Conservation (phyloP, 2,329 filamentous ascomycete species). For the Penicillium sp. region DNA sequence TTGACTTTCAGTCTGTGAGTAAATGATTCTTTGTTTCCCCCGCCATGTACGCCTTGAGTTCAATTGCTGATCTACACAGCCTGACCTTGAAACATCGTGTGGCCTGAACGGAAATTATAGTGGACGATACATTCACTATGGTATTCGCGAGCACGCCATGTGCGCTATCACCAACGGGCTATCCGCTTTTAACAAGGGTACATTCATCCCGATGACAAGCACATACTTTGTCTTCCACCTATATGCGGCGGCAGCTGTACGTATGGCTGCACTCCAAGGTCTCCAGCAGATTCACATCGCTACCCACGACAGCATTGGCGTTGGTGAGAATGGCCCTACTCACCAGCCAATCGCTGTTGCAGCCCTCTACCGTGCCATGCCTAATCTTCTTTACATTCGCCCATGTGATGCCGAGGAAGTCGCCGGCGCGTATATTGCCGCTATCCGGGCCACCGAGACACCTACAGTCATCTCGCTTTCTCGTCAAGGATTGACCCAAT, state of each 20-base stretch:
- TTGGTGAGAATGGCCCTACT: constrained; percentile 62
- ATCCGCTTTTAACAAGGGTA: constrained; percentile 57
- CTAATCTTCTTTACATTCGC: constrained; percentile 62
- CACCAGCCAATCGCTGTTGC: constrained; percentile 63
- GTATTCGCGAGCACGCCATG: constrained; percentile 66
- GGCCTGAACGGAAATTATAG: constrained; percentile 53
- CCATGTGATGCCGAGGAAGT: constrained; percentile 61
- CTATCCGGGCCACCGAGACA: constrained; percentile 40
- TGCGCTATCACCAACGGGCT: constrained; percentile 78
- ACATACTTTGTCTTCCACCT: constrained; percentile 67
- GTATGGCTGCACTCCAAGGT: constrained; percentile 60
- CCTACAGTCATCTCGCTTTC: constrained; percentile 48
- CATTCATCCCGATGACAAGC: constrained; percentile 59
- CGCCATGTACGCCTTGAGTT: neutral
- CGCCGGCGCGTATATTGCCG: constrained; percentile 46
- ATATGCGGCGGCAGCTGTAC: constrained; percentile 58
- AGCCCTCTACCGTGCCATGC: constrained; percentile 62
- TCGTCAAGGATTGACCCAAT: constrained; percentile 45
- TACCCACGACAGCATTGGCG: constrained; percentile 64
- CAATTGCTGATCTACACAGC: constrained; percentile 14
- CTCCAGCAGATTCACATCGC: constrained; percentile 61
- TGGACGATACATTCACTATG: constrained; percentile 56
- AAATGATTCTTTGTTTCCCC: neutral
- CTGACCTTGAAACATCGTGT: constrained; percentile 29
- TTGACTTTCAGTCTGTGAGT: constrained; percentile 53